phyloP scores from a whole-genome alignment of 1,284 basidiomycete genomes.

The Acaromyces ingoldii region DNA sequence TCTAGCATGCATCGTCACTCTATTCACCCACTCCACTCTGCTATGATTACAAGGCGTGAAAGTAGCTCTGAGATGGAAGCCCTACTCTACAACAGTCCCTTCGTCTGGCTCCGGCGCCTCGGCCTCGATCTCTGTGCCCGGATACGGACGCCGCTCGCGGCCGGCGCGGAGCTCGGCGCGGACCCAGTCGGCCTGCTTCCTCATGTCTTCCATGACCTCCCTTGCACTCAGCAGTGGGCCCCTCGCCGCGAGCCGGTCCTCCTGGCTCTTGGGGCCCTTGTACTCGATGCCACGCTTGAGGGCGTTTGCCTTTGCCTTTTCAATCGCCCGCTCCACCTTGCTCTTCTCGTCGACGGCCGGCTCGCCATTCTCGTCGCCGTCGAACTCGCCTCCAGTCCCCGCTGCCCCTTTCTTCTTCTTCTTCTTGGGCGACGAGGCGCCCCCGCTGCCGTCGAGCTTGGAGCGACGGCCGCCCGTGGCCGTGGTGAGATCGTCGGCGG shows the following conservation, averaged over 20 bases:
- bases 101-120: no score
- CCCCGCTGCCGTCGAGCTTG: constrained; percentile 36
- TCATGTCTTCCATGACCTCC: constrained; percentile 35
- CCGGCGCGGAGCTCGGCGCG: constrained; percentile 19
- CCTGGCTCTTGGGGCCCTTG: constrained; percentile 34
- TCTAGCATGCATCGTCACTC: no score
- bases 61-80: no score
- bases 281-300: constrained; percentile 23
- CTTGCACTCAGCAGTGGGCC: constrained; percentile 31
- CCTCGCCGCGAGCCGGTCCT: constrained; percentile 35
- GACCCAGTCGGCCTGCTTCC: constrained; percentile 30
- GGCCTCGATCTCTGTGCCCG: no score
- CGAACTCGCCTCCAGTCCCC: constrained; percentile 36
- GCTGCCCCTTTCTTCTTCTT: no score
- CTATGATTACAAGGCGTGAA: no score
- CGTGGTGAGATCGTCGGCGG: constrained; percentile 53
- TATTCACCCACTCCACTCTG: no score
- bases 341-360: constrained; percentile 39
- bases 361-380: constrained; percentile 25
- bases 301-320: constrained; percentile 32
- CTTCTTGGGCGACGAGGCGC: constrained; percentile 35
- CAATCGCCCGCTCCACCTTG: constrained; percentile 15
- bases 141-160: neutral
- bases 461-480: constrained; percentile 51
- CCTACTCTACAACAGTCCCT: no score